A percentile compares a stretch with the other conserved stretches of the same genome.
Evolutionary conservation across 495 filamentous ascomycete genomes (phyloP).

Genomic region (Hypoxylon cercidicola): DNA sequence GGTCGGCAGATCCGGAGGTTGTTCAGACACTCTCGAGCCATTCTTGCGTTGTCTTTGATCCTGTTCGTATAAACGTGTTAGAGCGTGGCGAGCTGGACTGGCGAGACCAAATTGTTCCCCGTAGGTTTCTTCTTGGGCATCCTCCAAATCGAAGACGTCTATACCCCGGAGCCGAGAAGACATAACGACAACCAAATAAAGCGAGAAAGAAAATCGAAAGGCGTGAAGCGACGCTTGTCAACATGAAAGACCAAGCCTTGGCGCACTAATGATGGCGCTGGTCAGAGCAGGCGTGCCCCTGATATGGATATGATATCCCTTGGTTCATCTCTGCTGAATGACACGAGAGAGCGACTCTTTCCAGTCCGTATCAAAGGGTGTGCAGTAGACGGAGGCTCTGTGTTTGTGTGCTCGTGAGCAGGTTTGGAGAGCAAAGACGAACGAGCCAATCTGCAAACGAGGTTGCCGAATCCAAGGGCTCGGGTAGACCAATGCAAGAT

Average conservation of each 20-base stretch:
- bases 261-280: constrained; percentile 22
- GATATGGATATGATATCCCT: constrained; percentile 19
- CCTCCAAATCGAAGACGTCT: constrained; percentile 35
- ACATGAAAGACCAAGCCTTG: constrained; percentile 1
- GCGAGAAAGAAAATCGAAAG: constrained; percentile 3
- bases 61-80: constrained; percentile 66
- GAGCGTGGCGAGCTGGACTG: constrained; percentile 64
- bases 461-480: constrained; percentile 37
- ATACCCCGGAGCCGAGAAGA: constrained; percentile 46
- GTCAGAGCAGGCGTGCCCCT: constrained; percentile 25
- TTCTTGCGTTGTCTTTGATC: constrained; percentile 59
- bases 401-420: constrained; percentile 26
- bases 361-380: constrained; percentile 11
- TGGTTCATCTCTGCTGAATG: constrained; percentile 35
- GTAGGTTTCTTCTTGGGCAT: constrained; percentile 32
- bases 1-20: constrained; percentile 50
- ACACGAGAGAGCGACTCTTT: constrained; percentile 5
- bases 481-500: constrained; percentile 31
- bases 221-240: constrained; percentile 32
- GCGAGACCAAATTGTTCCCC: constrained; percentile 42
- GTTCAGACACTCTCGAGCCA: constrained; percentile 52
- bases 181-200: constrained; percentile 42
- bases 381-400: constrained; percentile 16
- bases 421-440: constrained; percentile 10
- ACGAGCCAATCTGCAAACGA: constrained; percentile 38